Percentiles rank a stretch among this genome's conserved stretches.
Conservation (phyloP, 495 filamentous ascomycete genomes). For the Aspergillus baeticus region DNA sequence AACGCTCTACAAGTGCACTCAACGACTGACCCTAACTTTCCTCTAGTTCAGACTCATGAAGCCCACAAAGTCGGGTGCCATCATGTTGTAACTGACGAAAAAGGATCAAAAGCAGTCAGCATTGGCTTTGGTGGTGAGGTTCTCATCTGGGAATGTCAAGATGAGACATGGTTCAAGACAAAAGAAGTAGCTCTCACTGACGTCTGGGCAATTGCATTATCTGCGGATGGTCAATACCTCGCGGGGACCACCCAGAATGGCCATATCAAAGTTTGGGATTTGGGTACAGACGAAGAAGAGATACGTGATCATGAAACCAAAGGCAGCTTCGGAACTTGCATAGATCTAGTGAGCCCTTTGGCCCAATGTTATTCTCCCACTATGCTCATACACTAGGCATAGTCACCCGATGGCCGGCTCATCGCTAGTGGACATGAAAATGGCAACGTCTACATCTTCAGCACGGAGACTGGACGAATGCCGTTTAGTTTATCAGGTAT, state of each 20-base stretch:
- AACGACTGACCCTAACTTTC: slow-evolving; percentile 65
- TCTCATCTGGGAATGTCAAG: slow-evolving; percentile 69
- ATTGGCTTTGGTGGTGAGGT: slow-evolving; percentile 86
- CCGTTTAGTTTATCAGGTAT: slow-evolving; percentile 81
- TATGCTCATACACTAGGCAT: slow-evolving; percentile 9
- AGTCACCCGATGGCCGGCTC: slow-evolving; percentile 75
- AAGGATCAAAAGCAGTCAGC: slow-evolving; percentile 71
- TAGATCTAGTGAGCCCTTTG: slow-evolving; percentile 64
- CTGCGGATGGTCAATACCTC: slow-evolving; percentile 75
- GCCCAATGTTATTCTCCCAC: neutral
- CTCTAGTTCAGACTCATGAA: slow-evolving; percentile 72
- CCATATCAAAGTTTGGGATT: slow-evolving; percentile 84
- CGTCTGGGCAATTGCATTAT: slow-evolving; percentile 84
- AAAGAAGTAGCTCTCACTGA: slow-evolving; percentile 55
- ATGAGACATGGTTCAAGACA: slow-evolving; percentile 53
- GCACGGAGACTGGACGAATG: slow-evolving; percentile 82
- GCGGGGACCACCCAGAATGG: slow-evolving; percentile 82
- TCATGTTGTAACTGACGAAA: slow-evolving; percentile 69
- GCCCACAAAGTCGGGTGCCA: slow-evolving; percentile 88
- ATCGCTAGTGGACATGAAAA: slow-evolving; percentile 92
- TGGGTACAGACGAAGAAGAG: slow-evolving; percentile 49
- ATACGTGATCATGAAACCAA: slow-evolving; percentile 88
- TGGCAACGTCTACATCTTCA: slow-evolving; percentile 92
- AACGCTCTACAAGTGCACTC: slow-evolving; percentile 76
- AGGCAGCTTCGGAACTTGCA: slow-evolving; percentile 80